phyloP scores from a whole-genome alignment of 1,284 basidiomycete species.

The Lentinus polychrous region DNA sequence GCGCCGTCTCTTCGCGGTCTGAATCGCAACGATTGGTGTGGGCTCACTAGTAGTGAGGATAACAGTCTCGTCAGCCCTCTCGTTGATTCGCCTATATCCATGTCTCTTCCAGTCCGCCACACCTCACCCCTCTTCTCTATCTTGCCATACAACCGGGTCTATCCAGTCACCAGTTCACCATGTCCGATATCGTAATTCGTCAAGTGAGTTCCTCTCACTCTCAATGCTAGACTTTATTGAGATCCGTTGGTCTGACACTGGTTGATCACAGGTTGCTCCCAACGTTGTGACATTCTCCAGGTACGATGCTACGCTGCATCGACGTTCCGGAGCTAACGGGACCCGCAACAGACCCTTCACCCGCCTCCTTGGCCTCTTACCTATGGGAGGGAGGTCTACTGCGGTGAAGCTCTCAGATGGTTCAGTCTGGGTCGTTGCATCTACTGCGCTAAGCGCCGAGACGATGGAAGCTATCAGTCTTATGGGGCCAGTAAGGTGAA shows the following conservation, averaged over 20 bases:
- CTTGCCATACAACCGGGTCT: no score
- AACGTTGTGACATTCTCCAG: constrained; percentile 17
- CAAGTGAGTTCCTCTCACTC: constrained; percentile 8
- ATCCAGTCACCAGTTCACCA: background rate
- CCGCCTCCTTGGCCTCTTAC: constrained; percentile 50
- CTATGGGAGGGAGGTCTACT: constrained; percentile 73
- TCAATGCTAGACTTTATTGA: background rate
- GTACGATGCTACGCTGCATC: constrained; percentile 1
- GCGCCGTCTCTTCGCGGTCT: no score
- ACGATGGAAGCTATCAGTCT: constrained; percentile 64
- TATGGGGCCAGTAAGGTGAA: constrained; percentile 66
- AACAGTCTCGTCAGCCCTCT: no score
- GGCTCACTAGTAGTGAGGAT: no score
- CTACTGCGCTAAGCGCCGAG: constrained; percentile 65
- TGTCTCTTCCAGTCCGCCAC: no score
- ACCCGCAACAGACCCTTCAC: constrained; percentile 45
- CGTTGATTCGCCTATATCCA: no score
- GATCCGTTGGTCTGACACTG: background rate
- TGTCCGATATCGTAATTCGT: constrained; percentile 18
- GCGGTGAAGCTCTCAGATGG: constrained; percentile 66
- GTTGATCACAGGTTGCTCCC: constrained; percentile 13
- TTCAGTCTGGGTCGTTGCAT: constrained; percentile 77
- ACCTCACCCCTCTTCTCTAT: no score
- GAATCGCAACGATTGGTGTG: no score
- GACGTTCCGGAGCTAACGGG: background rate